phyloP scores from a whole-genome alignment of 2,329 filamentous ascomycete genomes.

The Colletotrichum cereale region DNA sequence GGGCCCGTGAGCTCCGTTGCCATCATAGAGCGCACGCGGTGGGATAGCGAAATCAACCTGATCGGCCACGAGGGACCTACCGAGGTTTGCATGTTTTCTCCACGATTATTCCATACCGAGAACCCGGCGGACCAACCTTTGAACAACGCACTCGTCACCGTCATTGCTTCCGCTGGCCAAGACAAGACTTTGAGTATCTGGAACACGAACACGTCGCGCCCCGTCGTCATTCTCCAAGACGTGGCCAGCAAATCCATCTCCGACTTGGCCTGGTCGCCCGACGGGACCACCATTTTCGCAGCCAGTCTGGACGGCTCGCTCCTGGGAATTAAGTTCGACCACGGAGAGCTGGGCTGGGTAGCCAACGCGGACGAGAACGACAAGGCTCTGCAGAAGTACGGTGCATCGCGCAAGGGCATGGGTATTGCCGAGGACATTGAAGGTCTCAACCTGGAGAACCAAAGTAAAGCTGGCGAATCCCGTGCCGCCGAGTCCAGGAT shows the following conservation, averaged over 20 bases:
- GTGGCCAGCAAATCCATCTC: constrained; percentile 92
- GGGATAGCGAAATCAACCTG: constrained; percentile 97
- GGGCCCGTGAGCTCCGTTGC: constrained; percentile 97
- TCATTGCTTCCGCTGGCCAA: constrained; percentile 96
- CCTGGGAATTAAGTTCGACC: constrained; percentile 83
- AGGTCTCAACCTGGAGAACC: constrained; percentile 86
- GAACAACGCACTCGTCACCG: constrained; percentile 77
- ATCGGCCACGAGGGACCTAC: constrained; percentile 98
- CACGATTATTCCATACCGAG: constrained; percentile 83
- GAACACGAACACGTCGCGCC: constrained; percentile 95
- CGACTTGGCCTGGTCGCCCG: constrained; percentile 93
- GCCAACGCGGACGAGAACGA: constrained; percentile 90
- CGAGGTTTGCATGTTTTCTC: constrained; percentile 97
- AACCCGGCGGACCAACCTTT: constrained; percentile 69
- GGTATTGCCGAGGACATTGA: constrained; percentile 95
- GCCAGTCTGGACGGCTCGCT: constrained; percentile 93
- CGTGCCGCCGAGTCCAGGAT: constrained; percentile 93
- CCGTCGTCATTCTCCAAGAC: constrained; percentile 91
- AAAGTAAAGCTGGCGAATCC: constrained; percentile 90
- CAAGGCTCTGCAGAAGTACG: constrained; percentile 92
- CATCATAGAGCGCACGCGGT: constrained; percentile 90
- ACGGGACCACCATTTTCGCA: constrained; percentile 87
- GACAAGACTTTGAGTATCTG: constrained; percentile 97
- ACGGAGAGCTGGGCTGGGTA: constrained; percentile 90
- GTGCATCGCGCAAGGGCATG: constrained; percentile 86